Percentiles rank a stretch among this genome's conserved stretches.
These are phyloP conservation scores for Pyricularia sp. DNA, from an alignment of 2,329 filamentous ascomycete genomes.

Conservation along the genomic window DNA sequence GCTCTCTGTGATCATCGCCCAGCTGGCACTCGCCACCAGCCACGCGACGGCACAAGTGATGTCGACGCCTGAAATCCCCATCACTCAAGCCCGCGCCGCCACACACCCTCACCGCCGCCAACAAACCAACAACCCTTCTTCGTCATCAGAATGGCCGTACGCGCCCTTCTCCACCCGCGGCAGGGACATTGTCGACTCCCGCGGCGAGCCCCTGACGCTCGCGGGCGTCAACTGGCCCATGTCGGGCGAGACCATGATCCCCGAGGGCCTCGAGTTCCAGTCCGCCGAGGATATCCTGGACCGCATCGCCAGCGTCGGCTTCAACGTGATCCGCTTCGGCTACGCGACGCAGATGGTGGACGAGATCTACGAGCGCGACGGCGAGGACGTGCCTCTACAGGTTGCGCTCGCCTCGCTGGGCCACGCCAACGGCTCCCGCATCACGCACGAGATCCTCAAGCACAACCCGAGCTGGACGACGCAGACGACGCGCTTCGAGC, in stretches of 20 bases:
- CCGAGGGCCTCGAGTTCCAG: conserved; percentile 40
- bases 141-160: conserved; percentile 18
- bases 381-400: conserved; percentile 24
- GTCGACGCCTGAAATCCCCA: not conserved
- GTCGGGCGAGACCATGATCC: conserved; percentile 37
- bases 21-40: conserved; percentile 1
- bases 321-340: conserved; percentile 43
- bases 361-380: conserved; percentile 24
- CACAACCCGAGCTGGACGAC: conserved; percentile 36
- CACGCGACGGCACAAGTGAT: conserved; percentile 3
- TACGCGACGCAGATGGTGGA: conserved; percentile 45
- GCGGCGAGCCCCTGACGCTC: conserved; percentile 22
- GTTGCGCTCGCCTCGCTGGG: conserved; percentile 27
- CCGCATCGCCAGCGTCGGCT: conserved; percentile 33
- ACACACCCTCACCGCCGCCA: not conserved
- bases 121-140: not conserved
- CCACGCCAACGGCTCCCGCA: conserved; percentile 30
- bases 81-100: not conserved
- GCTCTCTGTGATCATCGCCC: not conserved
- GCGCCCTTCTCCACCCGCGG: conserved; percentile 24
- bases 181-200: conserved; percentile 23
- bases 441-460: conserved; percentile 30
- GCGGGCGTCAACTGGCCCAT: conserved; percentile 24
- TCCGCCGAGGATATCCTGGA: conserved; percentile 35
- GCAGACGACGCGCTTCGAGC: conserved; percentile 31